A percentile compares a stretch with the other conserved stretches of the same genome.
phyloP scores from a whole-genome alignment of 2,329 filamentous ascomycete genomes.

The Penicillium sp. region DNA sequence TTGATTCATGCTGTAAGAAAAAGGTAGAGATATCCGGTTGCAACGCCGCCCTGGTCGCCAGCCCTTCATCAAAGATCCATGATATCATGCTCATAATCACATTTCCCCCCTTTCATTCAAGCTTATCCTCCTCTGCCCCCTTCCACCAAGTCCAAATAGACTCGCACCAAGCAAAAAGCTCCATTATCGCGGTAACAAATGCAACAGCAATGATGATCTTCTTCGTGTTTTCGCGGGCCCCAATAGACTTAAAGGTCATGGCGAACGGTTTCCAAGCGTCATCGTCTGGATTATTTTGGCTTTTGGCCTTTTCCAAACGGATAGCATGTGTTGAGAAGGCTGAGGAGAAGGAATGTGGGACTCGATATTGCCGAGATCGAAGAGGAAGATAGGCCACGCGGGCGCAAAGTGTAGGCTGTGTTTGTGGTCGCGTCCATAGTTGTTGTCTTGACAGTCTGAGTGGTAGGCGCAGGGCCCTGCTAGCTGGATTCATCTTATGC shows the following conservation, averaged over 20 bases:
- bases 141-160: constrained; percentile 23
- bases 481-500: not conserved
- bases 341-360: not conserved
- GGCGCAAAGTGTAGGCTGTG: constrained; percentile 4
- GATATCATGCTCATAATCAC: not conserved
- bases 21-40: not conserved
- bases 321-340: constrained; percentile 14
- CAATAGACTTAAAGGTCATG: constrained; percentile 19
- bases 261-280: constrained; percentile 7
- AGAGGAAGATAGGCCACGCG: not conserved
- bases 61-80: not conserved
- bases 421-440: constrained; percentile 1
- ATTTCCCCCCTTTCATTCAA: not conserved
- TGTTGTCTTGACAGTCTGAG: constrained; percentile 5
- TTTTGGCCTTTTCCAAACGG: constrained; percentile 6
- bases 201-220: constrained; percentile 12
- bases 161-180: constrained; percentile 18
- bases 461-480: constrained; percentile 7
- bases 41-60: not conserved
- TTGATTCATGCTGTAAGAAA: not conserved
- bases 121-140: constrained; percentile 10
- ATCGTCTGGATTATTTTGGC: not conserved
- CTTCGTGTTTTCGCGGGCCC: constrained; percentile 17
- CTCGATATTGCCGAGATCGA: not conserved
- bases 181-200: constrained; percentile 4